Percentiles rank a stretch among this genome's conserved stretches.
Conservation (phyloP, 768 basidiomycete species). For the Tulasnella sp. region DNA sequence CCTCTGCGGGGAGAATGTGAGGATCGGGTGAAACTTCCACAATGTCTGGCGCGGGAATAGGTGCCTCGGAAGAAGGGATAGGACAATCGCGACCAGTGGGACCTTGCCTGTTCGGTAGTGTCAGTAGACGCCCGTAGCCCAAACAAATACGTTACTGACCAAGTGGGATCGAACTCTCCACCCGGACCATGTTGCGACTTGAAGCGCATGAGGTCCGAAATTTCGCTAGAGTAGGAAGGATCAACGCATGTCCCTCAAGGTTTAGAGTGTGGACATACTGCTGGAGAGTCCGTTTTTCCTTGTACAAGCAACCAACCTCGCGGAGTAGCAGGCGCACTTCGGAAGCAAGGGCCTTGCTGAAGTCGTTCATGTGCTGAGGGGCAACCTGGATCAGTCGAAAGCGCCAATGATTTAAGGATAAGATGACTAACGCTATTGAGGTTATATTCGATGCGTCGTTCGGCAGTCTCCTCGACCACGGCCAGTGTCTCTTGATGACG, state of each 20-base stretch:
- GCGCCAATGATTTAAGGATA: background rate
- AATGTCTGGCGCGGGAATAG: background rate
- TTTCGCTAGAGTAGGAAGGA: constrained; percentile 46
- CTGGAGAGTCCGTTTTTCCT: constrained; percentile 72
- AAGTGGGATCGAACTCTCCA: constrained; percentile 81
- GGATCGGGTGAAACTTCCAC: constrained; percentile 33
- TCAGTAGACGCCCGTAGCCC: constrained; percentile 35
- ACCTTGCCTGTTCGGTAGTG: constrained; percentile 6
- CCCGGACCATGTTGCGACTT: constrained; percentile 78
- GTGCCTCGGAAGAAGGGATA: background rate
- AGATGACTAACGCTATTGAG: constrained; percentile 59
- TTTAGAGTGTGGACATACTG: constrained; percentile 52
- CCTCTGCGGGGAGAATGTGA: constrained; percentile 45
- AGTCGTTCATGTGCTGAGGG: constrained; percentile 68
- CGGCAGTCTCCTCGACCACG: constrained; percentile 65
- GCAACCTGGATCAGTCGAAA: constrained; percentile 5
- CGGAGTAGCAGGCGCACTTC: constrained; percentile 80
- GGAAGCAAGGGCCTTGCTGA: constrained; percentile 75
- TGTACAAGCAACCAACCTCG: constrained; percentile 78
- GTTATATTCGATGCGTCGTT: constrained; percentile 77
- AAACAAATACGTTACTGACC: constrained; percentile 40
- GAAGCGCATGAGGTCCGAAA: constrained; percentile 65
- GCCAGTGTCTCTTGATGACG: constrained; percentile 66
- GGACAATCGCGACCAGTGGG: background rate
- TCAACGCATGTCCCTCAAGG: background rate